A percentile compares a stretch with the other conserved stretches of the same genome.
Evolutionary conservation across 306 rosid genomes (phyloP).

Genomic region (Malus fusca): DNA sequence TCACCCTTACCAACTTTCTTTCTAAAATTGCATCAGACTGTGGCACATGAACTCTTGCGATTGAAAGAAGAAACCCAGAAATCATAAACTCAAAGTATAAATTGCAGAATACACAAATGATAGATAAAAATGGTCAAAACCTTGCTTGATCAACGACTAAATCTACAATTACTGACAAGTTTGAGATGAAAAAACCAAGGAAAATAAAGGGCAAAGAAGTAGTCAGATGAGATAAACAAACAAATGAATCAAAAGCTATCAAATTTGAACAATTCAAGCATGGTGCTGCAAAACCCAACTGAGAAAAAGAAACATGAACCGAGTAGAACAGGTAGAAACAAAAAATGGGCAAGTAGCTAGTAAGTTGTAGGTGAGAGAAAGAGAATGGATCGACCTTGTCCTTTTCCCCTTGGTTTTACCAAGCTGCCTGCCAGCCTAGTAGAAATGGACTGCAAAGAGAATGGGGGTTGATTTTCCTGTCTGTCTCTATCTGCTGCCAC

Average conservation of each 20-base stretch:
- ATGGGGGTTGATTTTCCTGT: not conserved
- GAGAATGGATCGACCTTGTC: constrained; percentile 3
- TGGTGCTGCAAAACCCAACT: constrained; percentile 13
- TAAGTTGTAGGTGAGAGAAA: not conserved
- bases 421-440: constrained; percentile 7
- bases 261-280: constrained; percentile 20
- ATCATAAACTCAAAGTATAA: not conserved
- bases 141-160: not conserved
- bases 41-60: not conserved
- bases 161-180: constrained; percentile 6
- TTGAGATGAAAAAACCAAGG: constrained; percentile 7
- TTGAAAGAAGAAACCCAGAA: not conserved
- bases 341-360: not conserved
- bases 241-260: constrained; percentile 3
- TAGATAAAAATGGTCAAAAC: not conserved
- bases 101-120: not conserved
- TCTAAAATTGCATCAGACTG: not conserved
- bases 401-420: constrained; percentile 17
- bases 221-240: not conserved
- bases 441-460: constrained; percentile 3
- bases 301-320: not conserved
- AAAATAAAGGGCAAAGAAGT: not conserved
- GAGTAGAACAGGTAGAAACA: not conserved
- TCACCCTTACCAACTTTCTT: not conserved
- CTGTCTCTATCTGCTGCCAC: not conserved